These are phyloP conservation scores for Exutisphaerella laricina DNA, from an alignment of 2,329 filamentous ascomycete species.

Conservation along the genomic window DNA sequence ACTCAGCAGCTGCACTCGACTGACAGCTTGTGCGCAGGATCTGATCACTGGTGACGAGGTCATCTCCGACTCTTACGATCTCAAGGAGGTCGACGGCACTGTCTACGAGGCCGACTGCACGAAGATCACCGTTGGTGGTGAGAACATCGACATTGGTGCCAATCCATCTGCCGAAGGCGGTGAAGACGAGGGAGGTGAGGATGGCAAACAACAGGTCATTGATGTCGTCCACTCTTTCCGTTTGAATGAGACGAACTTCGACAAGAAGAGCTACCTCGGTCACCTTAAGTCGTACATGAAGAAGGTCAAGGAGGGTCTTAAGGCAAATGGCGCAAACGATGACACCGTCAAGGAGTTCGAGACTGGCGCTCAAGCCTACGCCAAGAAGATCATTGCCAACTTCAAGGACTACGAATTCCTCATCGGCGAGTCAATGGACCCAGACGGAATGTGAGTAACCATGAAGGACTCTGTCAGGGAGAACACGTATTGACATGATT, in stretches of 20 bases:
- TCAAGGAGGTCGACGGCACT: constrained; percentile 72
- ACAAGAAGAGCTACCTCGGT: constrained; percentile 78
- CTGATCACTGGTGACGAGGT: constrained; percentile 87
- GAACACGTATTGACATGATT: constrained; percentile 3
- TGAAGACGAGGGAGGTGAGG: constrained; percentile 62
- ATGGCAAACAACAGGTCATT: constrained; percentile 69
- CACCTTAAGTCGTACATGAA: constrained; percentile 98
- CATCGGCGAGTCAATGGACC: constrained; percentile 86
- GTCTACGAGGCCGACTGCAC: constrained; percentile 88
- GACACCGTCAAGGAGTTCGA: constrained; percentile 74
- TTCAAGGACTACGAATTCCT: constrained; percentile 98
- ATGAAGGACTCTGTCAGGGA: neutral
- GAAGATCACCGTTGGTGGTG: constrained; percentile 75
- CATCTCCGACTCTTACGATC: constrained; percentile 87
- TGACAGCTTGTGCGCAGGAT: constrained; percentile 55
- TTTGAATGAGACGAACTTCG: constrained; percentile 68
- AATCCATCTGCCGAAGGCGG: constrained; percentile 92
- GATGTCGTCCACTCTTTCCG: constrained; percentile 93
- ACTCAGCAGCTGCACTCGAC: constrained; percentile 5
- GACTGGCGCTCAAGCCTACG: constrained; percentile 64
- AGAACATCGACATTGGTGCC: constrained; percentile 74
- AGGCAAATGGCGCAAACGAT: constrained; percentile 55
- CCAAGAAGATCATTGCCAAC: constrained; percentile 77
- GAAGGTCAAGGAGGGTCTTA: constrained; percentile 67
- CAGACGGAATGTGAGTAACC: constrained; percentile 82